Base-by-base conservation (phyloP, 192 early-diverging fungal genomes). In the Coemansia interrupta region DNA sequence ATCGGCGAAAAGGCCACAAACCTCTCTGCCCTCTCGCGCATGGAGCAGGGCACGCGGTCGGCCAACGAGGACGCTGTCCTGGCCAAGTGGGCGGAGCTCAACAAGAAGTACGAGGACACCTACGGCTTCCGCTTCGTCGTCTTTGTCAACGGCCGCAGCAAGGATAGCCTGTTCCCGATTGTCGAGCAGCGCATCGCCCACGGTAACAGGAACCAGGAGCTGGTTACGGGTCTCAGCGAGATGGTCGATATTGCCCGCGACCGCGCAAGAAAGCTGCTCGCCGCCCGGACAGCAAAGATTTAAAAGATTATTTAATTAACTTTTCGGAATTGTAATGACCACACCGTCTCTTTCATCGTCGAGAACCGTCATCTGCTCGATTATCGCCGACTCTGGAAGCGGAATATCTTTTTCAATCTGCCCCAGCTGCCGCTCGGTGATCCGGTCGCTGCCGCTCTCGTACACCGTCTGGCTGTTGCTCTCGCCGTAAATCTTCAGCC, bases 191-290 rank as follows among this genome's bases (percentile, higher is more conserved):
- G 87, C 41, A 83, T 94, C 52, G 61, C 78, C 5, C 70, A 84
- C 62, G 83, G 84, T 42, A 73, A 84, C 51, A 73, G 61, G 54
- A 83, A 75, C 48, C 67, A 81, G 29, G 92, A 94, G 73, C 78
- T 91, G 61, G 70, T 72, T 22, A 84, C 69, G 13, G 92, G 89
- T 3, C 77, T 94, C 41, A 60, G 64, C 0, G 90, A 91, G 52
- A 91, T 92, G 89, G 85, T 91, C 55, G 58, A 74, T 17, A 94
- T 94, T 83, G 92, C 90, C 0, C 80, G 83, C 41, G 89, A 92
- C 71, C 83, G 92, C 30, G 80, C 89, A 19, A 82, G 74, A 51
- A 93, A 93, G 77, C 64, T 88, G 50, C 65, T 57, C 41, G 56
- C 63, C 9, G 58, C 56, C 13, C 30, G 13, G 22, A 12, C 57